Conservation (phyloP, 768 basidiomycete species). For the Tylopilus subfusipes region DNA sequence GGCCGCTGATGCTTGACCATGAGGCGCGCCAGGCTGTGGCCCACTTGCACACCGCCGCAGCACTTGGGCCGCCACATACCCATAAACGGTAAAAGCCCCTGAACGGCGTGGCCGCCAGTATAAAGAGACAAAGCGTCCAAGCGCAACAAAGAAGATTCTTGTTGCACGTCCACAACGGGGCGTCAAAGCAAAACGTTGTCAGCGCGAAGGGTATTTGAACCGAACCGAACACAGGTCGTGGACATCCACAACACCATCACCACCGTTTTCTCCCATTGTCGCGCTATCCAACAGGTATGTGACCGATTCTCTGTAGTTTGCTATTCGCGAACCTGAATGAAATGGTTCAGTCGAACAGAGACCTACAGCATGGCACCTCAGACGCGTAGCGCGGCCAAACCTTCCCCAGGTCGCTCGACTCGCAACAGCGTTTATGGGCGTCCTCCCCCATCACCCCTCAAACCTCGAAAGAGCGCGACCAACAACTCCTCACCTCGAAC, state of each 20-base stretch:
- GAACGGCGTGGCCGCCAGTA: conserved; percentile 8
- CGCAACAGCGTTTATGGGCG: conserved; percentile 26
- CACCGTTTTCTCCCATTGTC: neutral
- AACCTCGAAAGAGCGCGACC: conserved; percentile 4
- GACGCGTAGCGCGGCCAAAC: conserved; percentile 19
- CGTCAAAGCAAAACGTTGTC: conserved; percentile 16
- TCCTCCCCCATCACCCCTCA: conserved; percentile 2
- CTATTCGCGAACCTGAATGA: neutral
- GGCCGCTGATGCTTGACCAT: neutral
- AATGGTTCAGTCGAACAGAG: neutral
- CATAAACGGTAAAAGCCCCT: conserved; percentile 26
- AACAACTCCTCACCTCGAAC: neutral
- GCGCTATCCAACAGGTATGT: neutral
- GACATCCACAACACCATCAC: neutral
- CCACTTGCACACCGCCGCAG: neutral
- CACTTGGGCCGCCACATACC: conserved; percentile 11
- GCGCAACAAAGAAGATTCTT: conserved; percentile 11
- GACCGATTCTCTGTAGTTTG: neutral
- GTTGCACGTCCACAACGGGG: conserved; percentile 2
- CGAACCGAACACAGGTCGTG: neutral
- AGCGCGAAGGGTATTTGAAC: conserved; percentile 22
- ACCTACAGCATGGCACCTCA: conserved; percentile 24
- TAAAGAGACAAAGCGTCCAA: conserved; percentile 24
- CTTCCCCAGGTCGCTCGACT: conserved; percentile 17
- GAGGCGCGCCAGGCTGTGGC: conserved; percentile 14